Percentiles rank a stretch among this genome's conserved stretches.
phyloP scores from a whole-genome alignment of 2,329 filamentous ascomycete species.

The Botrytis squamosa region DNA sequence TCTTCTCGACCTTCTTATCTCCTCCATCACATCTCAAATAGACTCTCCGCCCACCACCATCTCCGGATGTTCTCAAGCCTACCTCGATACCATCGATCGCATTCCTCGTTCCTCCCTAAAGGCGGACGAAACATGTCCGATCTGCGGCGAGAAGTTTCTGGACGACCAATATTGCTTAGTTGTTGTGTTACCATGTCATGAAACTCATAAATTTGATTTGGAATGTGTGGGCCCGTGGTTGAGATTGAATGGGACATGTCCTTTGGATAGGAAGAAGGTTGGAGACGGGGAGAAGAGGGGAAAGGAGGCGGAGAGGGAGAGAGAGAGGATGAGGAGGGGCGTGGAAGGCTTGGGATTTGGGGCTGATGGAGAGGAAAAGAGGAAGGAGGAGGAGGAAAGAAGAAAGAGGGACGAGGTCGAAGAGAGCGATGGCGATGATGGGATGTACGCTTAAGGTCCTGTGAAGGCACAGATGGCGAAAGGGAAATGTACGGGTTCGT shows the following conservation, averaged over 20 bases:
- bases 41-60: slow-evolving; percentile 52
- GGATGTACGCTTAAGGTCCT: slow-evolving; percentile 45
- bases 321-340: slow-evolving; percentile 51
- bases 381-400: neutral
- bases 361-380: slow-evolving; percentile 30
- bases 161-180: slow-evolving; percentile 63
- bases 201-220: slow-evolving; percentile 60
- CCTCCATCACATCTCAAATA: slow-evolving; percentile 50
- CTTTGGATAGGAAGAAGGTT: slow-evolving; percentile 61
- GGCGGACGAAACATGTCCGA: slow-evolving; percentile 55
- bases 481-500: neutral
- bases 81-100: slow-evolving; percentile 58
- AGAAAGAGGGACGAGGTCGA: slow-evolving; percentile 42
- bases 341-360: slow-evolving; percentile 28
- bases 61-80: slow-evolving; percentile 56
- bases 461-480: neutral
- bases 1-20: slow-evolving; percentile 52
- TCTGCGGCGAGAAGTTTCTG: slow-evolving; percentile 61
- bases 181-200: slow-evolving; percentile 62
- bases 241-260: slow-evolving; percentile 62
- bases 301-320: slow-evolving; percentile 41
- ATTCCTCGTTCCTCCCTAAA: slow-evolving; percentile 52
- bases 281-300: slow-evolving; percentile 29
- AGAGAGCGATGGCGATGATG: slow-evolving; percentile 52
- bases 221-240: slow-evolving; percentile 68